These are phyloP conservation scores for Syzygium aromaticum DNA, from an alignment of 345 rosid genomes.

Conservation along the genomic window DNA sequence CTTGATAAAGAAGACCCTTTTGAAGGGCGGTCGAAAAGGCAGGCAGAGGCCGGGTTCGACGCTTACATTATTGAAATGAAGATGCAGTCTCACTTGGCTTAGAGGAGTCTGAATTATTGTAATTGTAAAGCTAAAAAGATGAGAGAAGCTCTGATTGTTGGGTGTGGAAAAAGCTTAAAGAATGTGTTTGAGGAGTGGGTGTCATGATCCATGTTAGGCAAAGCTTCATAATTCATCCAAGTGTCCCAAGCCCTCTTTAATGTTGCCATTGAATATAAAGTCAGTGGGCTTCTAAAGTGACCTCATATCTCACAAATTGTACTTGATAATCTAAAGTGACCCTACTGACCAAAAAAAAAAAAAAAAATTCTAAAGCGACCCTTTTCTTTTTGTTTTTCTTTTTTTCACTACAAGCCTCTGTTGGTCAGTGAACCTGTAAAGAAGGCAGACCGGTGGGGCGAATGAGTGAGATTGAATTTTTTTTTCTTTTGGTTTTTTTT, in stretches of 20 bases:
- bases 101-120: not conserved
- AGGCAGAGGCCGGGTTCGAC: not conserved
- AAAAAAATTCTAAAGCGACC: not conserved
- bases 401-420: not conserved
- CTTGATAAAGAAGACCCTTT: not conserved
- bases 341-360: not conserved
- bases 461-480: not conserved
- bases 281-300: not conserved
- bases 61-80: not conserved
- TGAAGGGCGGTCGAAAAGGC: not conserved
- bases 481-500: not conserved
- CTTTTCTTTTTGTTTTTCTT: not conserved
- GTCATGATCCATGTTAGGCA: not conserved
- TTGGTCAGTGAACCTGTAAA: not conserved
- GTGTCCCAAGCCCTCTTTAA: not conserved
- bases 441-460: not conserved
- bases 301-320: not conserved
- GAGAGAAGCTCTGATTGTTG: not conserved
- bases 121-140: not conserved
- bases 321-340: not conserved
- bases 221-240: not conserved
- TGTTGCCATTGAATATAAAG: not conserved
- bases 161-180: not conserved
- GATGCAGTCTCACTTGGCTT: not conserved
- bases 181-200: conserved; percentile 14